A percentile compares a stretch with the other conserved stretches of the same genome.
Evolutionary conservation across 768 basidiomycete genomes (phyloP).

Genomic region (Fibroporia radiculosa): DNA sequence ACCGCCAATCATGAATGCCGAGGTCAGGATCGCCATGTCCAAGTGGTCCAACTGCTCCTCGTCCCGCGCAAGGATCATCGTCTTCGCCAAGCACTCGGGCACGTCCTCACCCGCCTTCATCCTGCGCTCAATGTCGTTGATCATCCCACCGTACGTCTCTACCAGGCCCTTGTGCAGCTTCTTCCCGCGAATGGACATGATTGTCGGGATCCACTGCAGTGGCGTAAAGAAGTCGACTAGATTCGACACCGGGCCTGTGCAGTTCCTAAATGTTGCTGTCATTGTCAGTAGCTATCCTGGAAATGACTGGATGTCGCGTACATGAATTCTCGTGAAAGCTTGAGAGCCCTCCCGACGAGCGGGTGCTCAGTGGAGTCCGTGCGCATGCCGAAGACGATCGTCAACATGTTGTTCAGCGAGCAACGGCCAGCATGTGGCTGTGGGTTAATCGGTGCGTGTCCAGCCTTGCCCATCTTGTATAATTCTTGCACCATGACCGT

Average conservation of each 20-base stretch:
- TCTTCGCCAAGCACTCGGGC: constrained; percentile 37
- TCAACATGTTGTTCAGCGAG: constrained; percentile 34
- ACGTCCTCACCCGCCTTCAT: constrained; percentile 30
- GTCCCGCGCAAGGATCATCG: constrained; percentile 20
- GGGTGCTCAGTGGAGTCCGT: constrained; percentile 32
- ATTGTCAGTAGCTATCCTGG: background rate
- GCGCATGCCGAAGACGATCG: constrained; percentile 34
- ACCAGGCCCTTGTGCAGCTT: constrained; percentile 33
- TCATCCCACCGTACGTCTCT: constrained; percentile 31
- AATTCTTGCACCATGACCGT: constrained; percentile 34
- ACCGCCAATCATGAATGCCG: constrained; percentile 38
- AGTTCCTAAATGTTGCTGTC: background rate
- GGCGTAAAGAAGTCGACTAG: constrained; percentile 36
- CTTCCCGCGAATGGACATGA: constrained; percentile 29
- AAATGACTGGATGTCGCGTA: constrained; percentile 15
- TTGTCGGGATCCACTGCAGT: constrained; percentile 33
- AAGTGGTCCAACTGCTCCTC: constrained; percentile 29
- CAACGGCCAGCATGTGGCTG: constrained; percentile 32
- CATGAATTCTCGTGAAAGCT: constrained; percentile 38
- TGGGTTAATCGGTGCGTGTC: constrained; percentile 30
- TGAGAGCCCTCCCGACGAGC: constrained; percentile 28
- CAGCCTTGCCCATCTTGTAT: constrained; percentile 26
- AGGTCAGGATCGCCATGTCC: constrained; percentile 34
- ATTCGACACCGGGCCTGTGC: constrained; percentile 38
- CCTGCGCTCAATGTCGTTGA: constrained; percentile 28